phyloP scores from a whole-genome alignment of 345 rosid genomes.

The Acer saccharum region DNA sequence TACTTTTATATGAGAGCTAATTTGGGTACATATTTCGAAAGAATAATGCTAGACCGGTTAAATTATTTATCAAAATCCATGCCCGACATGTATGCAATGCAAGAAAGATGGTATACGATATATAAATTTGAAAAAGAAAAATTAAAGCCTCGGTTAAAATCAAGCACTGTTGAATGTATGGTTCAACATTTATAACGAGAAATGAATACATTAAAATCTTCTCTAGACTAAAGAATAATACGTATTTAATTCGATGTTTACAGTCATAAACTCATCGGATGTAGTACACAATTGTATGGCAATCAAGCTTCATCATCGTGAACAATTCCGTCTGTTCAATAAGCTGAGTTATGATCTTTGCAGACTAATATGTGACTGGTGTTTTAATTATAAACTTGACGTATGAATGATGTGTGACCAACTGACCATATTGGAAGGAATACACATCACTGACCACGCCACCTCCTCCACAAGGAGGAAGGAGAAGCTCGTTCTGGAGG shows the following conservation, averaged over 20 bases:
- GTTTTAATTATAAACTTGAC: background rate
- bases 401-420: background rate
- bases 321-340: background rate
- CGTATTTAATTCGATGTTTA: background rate
- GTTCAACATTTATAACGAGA: background rate
- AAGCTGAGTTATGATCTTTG: background rate
- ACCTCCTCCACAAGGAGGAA: slow-evolving; percentile 61
- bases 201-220: background rate
- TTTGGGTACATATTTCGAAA: no score
- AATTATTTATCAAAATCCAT: no score
- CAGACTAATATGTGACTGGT: background rate
- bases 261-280: background rate
- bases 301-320: background rate
- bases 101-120: background rate
- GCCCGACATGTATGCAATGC: background rate
- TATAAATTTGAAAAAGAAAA: background rate
- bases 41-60: no score
- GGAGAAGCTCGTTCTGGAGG: slow-evolving; percentile 39
- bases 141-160: background rate
- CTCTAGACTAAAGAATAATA: background rate
- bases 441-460: slow-evolving; percentile 30
- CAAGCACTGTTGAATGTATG: background rate
- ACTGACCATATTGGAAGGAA: background rate
- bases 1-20: no score
- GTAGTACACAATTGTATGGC: background rate